A percentile compares a stretch with the other conserved stretches of the same genome.
phyloP scores from a whole-genome alignment of 352 stramenopile genomes.

The Phytophthora fragariaefolia region DNA sequence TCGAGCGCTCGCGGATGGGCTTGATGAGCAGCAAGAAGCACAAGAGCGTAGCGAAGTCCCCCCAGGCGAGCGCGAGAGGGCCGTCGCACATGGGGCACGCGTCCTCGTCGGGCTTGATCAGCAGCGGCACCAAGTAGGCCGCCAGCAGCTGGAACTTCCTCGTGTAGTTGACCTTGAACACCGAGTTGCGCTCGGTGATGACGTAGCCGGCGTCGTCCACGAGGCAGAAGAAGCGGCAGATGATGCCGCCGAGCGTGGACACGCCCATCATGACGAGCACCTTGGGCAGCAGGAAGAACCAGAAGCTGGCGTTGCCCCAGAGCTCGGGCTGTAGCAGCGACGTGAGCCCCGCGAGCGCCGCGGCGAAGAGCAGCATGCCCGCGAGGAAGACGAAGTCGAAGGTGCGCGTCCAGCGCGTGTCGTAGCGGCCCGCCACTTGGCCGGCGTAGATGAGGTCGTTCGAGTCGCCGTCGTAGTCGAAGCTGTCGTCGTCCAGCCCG shows the following conservation, averaged over 20 bases:
- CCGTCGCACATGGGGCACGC: slow-evolving; percentile 53
- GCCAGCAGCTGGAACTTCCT: slow-evolving; percentile 83
- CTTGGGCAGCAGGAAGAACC: slow-evolving; percentile 82
- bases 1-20: slow-evolving; percentile 77
- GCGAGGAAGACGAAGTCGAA: slow-evolving; percentile 87
- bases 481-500: slow-evolving; percentile 63
- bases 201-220: slow-evolving; percentile 87
- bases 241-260: slow-evolving; percentile 74
- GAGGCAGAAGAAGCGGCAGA: slow-evolving; percentile 86
- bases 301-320: slow-evolving; percentile 76
- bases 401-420: slow-evolving; percentile 84
- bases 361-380: slow-evolving; percentile 62
- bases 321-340: slow-evolving; percentile 62
- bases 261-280: slow-evolving; percentile 84
- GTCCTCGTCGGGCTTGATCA: slow-evolving; percentile 69
- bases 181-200: slow-evolving; percentile 81
- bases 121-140: slow-evolving; percentile 80
- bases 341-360: slow-evolving; percentile 60
- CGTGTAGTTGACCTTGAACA: slow-evolving; percentile 91
- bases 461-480: slow-evolving; percentile 82
- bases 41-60: slow-evolving; percentile 83
- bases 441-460: slow-evolving; percentile 87
- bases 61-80: slow-evolving; percentile 74
- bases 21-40: slow-evolving; percentile 88
- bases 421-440: slow-evolving; percentile 79